Base-by-base conservation (phyloP, 2,329 filamentous ascomycete species). In the Aplosporella prunicola region DNA sequence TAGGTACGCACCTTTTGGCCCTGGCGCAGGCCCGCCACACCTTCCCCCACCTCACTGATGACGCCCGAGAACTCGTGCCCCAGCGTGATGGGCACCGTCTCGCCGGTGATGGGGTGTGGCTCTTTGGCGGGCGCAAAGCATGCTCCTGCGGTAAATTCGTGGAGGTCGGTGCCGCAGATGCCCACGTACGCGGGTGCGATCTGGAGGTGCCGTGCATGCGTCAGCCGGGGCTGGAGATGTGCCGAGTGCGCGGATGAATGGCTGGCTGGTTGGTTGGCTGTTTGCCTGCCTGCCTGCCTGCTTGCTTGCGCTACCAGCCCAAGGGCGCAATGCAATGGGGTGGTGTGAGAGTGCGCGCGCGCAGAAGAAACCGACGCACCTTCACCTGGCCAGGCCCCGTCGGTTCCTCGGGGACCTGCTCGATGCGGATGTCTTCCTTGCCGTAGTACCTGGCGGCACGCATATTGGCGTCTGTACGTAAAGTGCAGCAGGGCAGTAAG, bases 21-120 rank as follows among this genome's bases (percentile, higher is more conserved):
- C 1, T 69, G 51, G 28, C 65, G 59, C 32, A 79, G 57, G 8
- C 52, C 51, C 0, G 48, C 55, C 2, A 76, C 68, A 1, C 58
- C 64, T 0, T 60, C 48, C 0, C 76, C 76, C n/a, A 80, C 57
- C 45, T 78, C 72, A 9, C 68, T 63, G 20, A 82, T 61, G 2
- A 67, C 66, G 9, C 77, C 78, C 3, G 68, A 72, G 53, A 81
- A 77, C 50, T 82, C 78, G 49, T 82, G 78, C 17, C 78, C 78
- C 8, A 81, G 61, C 0, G 68, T 76, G 8, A 80, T 64, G 3
- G 76, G 78, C 23, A 74, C 64, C 1, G 60, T 63, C 40, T 73
- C 72, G 20, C 67, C 61, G 0, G 76, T 80, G 15, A 80, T 54
- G 2, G 68, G 68, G 47, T 81, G 77, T 1, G 75, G 72, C 5